Evolutionary conservation across 2,329 filamentous ascomycete species (phyloP).

Genomic region (Exophiala calicioides): DNA sequence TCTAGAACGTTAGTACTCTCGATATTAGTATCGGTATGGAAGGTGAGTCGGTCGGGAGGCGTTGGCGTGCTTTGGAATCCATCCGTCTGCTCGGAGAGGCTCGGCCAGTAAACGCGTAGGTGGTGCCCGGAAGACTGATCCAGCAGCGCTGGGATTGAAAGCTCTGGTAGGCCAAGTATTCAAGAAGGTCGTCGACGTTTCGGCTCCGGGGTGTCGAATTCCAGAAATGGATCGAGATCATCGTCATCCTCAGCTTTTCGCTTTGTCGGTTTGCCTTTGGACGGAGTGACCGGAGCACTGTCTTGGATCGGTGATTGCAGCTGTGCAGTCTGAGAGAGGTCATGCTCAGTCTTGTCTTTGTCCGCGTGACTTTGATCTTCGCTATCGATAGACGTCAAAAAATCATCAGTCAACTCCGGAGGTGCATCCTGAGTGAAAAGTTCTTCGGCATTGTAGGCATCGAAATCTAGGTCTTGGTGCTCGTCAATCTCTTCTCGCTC

Average conservation of each 20-base stretch:
- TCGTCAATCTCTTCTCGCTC: conserved; percentile 13
- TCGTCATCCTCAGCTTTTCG: conserved; percentile 30
- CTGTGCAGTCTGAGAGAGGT: not conserved
- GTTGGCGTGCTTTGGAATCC: not conserved
- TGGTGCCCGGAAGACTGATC: not conserved
- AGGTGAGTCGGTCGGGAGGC: not conserved
- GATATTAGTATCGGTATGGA: conserved; percentile 6
- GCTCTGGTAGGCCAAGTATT: not conserved
- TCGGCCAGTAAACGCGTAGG: not conserved
- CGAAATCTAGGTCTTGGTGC: conserved; percentile 10
- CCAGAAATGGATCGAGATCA: conserved; percentile 25
- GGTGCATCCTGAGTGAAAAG: conserved; percentile 16
- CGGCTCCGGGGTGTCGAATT: conserved; percentile 28
- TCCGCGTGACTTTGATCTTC: not conserved
- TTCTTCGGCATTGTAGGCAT: conserved; percentile 24
- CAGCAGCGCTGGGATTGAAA: not conserved
- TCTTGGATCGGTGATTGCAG: conserved; percentile 2
- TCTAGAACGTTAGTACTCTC: conserved; percentile 15
- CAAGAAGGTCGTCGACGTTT: conserved; percentile 29
- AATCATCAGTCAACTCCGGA: conserved; percentile 5
- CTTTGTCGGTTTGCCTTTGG: conserved; percentile 22
- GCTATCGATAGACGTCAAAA: not conserved
- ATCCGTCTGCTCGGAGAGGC: not conserved
- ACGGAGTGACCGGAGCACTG: conserved; percentile 23
- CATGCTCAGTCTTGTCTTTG: not conserved